Conservation (phyloP, 768 basidiomycete genomes). For the Termitomyces sp. region DNA sequence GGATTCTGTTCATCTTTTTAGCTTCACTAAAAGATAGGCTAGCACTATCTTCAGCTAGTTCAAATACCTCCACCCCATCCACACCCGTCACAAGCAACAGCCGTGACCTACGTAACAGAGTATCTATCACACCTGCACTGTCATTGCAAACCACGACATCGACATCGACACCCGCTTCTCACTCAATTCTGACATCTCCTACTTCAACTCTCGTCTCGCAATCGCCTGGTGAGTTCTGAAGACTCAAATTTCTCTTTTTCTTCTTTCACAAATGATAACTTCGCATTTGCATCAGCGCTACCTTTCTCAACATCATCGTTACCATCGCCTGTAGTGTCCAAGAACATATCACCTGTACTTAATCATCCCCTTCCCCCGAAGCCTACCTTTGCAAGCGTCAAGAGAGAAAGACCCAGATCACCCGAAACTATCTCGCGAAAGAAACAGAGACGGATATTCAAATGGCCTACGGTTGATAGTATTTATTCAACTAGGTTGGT, state of each 20-base stretch:
- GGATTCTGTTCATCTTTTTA: background rate
- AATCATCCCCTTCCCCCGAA: conserved; percentile 29
- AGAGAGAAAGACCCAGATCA: conserved; percentile 28
- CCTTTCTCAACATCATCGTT: conserved; percentile 10
- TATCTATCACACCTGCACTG: conserved; percentile 6
- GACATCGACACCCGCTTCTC: background rate
- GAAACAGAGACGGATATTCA: conserved; percentile 28
- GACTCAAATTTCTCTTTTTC: background rate
- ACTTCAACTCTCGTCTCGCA: conserved; percentile 7
- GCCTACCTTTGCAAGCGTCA: conserved; percentile 28
- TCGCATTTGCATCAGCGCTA: background rate
- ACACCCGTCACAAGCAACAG: conserved; percentile 1
- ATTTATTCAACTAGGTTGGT: conserved; percentile 32
- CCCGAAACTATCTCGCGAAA: conserved; percentile 18
- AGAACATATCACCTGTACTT: conserved; percentile 6
- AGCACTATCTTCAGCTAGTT: background rate
- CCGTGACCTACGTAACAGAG: conserved; percentile 11
- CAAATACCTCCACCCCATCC: background rate
- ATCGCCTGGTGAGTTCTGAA: conserved; percentile 5
- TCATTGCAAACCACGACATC: conserved; percentile 1
- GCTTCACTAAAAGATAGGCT: conserved; percentile 12
- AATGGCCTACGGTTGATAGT: conserved; percentile 46
- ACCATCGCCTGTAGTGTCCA: background rate
- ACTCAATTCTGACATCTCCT: conserved; percentile 1
- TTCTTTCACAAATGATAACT: background rate